Percentiles rank a stretch among this genome's conserved stretches.
Evolutionary conservation across 192 early-diverging fungal genomes (phyloP).

Genomic region (Umbelopsis isabellina): DNA sequence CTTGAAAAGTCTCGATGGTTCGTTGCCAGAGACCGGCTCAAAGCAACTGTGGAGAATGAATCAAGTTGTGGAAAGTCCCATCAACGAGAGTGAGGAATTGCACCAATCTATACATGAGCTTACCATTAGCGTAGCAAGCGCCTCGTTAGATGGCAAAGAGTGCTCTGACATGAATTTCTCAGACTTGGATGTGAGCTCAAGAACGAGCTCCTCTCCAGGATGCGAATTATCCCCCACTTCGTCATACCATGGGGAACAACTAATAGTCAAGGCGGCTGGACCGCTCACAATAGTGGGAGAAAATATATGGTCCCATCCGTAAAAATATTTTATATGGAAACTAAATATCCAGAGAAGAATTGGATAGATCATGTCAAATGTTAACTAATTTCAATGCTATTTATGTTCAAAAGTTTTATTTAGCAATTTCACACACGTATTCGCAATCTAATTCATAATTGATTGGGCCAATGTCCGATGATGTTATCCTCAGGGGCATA

Average conservation of each 20-base stretch:
- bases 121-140: slow-evolving; percentile 3
- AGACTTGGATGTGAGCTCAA: slow-evolving; percentile 8
- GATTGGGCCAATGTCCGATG: no score
- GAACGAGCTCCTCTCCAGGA: slow-evolving; percentile 11
- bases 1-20: neutral
- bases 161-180: slow-evolving; percentile 21
- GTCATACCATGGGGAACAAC: neutral
- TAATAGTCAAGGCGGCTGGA: slow-evolving; percentile 8
- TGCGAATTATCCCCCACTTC: slow-evolving; percentile 4
- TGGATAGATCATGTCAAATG: no score
- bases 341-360: neutral
- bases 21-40: neutral
- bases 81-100: neutral
- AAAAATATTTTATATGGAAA: neutral
- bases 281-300: slow-evolving; percentile 8
- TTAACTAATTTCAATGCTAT: neutral
- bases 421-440: no score
- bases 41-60: slow-evolving; percentile 2
- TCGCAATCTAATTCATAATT: no score
- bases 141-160: neutral
- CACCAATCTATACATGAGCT: neutral
- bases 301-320: slow-evolving; percentile 14
- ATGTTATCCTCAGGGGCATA: no score
- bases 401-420: neutral
- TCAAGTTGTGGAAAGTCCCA: neutral